These are phyloP conservation scores for Coemansia sp. DNA, from an alignment of 192 early-diverging fungal genomes.

Conservation along the genomic window DNA sequence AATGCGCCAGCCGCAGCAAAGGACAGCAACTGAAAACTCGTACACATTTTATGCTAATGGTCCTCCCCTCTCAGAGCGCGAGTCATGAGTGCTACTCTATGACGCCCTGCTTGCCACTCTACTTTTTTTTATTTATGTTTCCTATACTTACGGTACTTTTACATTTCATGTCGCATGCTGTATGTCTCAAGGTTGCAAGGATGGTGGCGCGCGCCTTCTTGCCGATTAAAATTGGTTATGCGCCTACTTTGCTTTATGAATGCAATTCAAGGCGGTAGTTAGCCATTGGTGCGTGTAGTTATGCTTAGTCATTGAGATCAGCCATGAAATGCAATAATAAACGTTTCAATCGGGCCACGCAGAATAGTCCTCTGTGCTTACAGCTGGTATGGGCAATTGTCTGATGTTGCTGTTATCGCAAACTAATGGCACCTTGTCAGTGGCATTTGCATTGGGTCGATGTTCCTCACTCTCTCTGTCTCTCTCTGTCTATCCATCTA, in stretches of 20 bases:
- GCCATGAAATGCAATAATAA: constrained; percentile 1
- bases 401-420: background rate
- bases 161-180: background rate
- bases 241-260: background rate
- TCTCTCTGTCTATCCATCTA: background rate
- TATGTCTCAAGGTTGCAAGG: background rate
- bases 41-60: background rate
- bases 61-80: background rate
- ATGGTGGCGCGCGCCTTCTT: background rate
- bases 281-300: background rate
- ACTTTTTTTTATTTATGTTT: too few species aligned
- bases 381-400: too few species aligned
- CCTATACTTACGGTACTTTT: constrained; percentile 1
- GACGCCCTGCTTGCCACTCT: background rate
- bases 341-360: background rate
- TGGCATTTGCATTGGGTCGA: too few species aligned
- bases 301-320: background rate
- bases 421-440: background rate
- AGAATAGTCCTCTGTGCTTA: background rate
- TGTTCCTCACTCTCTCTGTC: background rate
- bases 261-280: constrained; percentile 7
- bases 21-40: background rate
- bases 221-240: background rate
- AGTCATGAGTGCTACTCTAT: constrained; percentile 2
- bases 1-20: constrained; percentile 1